Evolutionary conservation across 306 rosid genomes (phyloP).

Genomic region (Cajanus cajan): DNA sequence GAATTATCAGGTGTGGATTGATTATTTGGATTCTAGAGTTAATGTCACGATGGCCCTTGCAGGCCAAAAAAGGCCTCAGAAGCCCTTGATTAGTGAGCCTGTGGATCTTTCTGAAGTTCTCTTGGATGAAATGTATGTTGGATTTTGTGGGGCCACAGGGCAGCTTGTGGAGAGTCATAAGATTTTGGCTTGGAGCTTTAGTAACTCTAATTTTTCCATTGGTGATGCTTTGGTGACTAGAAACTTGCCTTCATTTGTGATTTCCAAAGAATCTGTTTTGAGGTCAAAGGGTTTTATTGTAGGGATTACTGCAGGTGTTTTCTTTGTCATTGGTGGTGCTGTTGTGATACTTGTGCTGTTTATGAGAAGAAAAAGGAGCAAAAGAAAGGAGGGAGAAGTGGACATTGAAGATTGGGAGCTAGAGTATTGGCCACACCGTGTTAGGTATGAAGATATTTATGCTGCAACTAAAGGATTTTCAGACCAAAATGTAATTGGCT

Average conservation of each 20-base stretch:
- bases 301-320: conserved; percentile 34
- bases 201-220: conserved; percentile 48
- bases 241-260: conserved; percentile 60
- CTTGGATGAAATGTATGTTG: conserved; percentile 52
- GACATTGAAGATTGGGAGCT: conserved; percentile 56
- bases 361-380: conserved; percentile 29
- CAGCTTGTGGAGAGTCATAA: conserved; percentile 49
- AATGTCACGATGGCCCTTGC: conserved; percentile 50
- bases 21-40: conserved; percentile 37
- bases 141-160: conserved; percentile 53
- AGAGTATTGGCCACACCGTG: conserved; percentile 64
- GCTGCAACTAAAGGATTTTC: conserved; percentile 52
- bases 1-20: conserved; percentile 61
- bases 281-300: conserved; percentile 38
- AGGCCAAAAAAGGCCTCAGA: conserved; percentile 36
- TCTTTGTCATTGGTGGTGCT: conserved; percentile 32
- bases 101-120: conserved; percentile 48
- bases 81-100: conserved; percentile 47
- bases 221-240: conserved; percentile 49
- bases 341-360: conserved; percentile 15
- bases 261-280: conserved; percentile 24
- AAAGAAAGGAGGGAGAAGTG: conserved; percentile 24
- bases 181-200: conserved; percentile 57
- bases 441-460: conserved; percentile 45
- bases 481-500: conserved; percentile 53